These are phyloP conservation scores for Larix kaempferi DNA, from an alignment of 75 land plant genomes.

Conservation along the genomic window DNA sequence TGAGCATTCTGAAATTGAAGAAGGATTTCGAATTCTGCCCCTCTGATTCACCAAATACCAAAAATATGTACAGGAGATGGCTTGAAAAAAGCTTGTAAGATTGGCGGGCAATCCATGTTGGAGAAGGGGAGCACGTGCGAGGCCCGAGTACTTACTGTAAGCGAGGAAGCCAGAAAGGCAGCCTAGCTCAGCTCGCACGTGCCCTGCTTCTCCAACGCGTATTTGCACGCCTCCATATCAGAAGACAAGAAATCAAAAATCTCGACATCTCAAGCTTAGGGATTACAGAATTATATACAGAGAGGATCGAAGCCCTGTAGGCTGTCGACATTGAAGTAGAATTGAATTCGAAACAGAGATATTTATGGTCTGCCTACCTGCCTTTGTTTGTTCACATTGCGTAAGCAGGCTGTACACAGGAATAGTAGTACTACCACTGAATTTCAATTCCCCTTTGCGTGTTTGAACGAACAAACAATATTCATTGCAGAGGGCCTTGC, in stretches of 20 bases:
- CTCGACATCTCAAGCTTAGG: neutral
- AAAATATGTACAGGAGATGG: neutral
- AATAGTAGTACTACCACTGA: neutral
- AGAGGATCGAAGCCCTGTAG: neutral
- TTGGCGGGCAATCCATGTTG: constrained; percentile 10
- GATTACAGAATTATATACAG: neutral
- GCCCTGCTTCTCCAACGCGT: constrained; percentile 18
- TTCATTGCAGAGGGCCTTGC: neutral
- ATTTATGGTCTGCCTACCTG: neutral
- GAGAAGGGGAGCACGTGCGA: constrained; percentile 19
- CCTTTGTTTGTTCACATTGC: neutral
- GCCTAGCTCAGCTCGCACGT: constrained; percentile 5
- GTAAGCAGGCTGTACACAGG: neutral
- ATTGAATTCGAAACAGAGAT: neutral
- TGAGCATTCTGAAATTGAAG: too few relatives aligned
- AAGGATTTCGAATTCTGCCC: too few relatives aligned
- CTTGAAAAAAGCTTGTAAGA: neutral
- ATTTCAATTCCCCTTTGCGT: constrained; percentile 6
- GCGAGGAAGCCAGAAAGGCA: neutral
- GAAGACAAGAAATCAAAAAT: neutral
- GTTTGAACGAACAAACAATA: constrained; percentile 13
- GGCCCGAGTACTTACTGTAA: neutral
- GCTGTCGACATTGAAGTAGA: neutral
- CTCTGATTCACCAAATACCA: too few relatives aligned
- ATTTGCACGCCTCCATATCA: neutral